Evolutionary conservation across 345 rosid genomes (phyloP).

Genomic region (Orychophragmus violaceus): DNA sequence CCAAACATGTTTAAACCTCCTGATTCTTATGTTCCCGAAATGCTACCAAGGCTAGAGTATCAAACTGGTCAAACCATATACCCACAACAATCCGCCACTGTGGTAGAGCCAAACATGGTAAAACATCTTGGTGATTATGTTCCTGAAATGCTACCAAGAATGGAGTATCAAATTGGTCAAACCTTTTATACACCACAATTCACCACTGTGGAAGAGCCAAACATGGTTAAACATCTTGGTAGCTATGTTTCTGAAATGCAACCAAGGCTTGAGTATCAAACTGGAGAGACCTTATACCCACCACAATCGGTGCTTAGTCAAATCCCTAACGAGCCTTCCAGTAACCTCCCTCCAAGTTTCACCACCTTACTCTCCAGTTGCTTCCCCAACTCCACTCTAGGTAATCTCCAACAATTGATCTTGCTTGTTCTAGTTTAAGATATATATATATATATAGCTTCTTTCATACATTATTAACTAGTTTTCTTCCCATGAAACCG

Average conservation of each 20-base stretch:
- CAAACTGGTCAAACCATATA: not conserved
- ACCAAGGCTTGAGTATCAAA: slow-evolving; percentile 29
- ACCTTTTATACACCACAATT: slow-evolving; percentile 25
- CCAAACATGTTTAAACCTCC: not conserved
- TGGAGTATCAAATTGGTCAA: slow-evolving; percentile 39
- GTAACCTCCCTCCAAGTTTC: slow-evolving; percentile 73
- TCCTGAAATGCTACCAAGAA: slow-evolving; percentile 27
- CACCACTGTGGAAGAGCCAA: slow-evolving; percentile 26
- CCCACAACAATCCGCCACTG: not conserved
- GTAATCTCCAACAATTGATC: slow-evolving; percentile 30
- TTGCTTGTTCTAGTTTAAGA: slow-evolving; percentile 10
- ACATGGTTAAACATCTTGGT: slow-evolving; percentile 13
- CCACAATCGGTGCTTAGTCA: slow-evolving; percentile 27
- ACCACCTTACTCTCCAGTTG: slow-evolving; percentile 57
- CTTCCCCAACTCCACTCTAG: slow-evolving; percentile 43
- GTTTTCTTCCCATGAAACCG: slow-evolving; percentile 8
- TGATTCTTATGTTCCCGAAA: not conserved
- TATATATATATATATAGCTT: not conserved
- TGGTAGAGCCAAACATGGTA: slow-evolving; percentile 28
- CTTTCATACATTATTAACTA: slow-evolving; percentile 8
- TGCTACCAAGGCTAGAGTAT: not conserved
- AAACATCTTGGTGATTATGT: slow-evolving; percentile 1
- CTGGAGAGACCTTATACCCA: slow-evolving; percentile 30
- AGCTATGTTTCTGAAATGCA: slow-evolving; percentile 36
- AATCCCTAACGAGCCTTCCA: slow-evolving; percentile 22